These are phyloP conservation scores for Plasmodium gallinaceum DNA, from an alignment of 169 alveolate genomes.

Conservation along the genomic window DNA sequence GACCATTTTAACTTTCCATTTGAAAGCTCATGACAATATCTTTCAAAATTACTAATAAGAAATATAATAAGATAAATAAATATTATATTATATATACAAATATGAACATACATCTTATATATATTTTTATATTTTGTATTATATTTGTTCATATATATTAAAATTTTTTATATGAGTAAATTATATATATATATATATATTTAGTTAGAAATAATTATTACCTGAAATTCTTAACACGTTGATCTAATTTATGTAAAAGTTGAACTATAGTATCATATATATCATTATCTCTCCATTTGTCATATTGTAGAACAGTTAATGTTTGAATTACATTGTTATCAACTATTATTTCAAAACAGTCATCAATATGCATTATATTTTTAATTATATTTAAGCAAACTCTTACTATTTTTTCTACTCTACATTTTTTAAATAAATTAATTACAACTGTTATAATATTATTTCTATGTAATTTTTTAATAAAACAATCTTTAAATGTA, in stretches of 20 bases:
- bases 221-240: slow-evolving; percentile 83
- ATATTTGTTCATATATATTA: not conserved
- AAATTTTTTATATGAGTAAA: not conserved
- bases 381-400: slow-evolving; percentile 80
- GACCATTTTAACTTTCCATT: slow-evolving; percentile 89
- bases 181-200: not conserved
- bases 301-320: slow-evolving; percentile 87
- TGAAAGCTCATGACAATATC: slow-evolving; percentile 87
- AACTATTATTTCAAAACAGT: slow-evolving; percentile 84
- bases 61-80: slow-evolving; percentile 2
- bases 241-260: slow-evolving; percentile 84
- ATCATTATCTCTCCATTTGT: slow-evolving; percentile 90
- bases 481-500: slow-evolving; percentile 79
- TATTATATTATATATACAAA: not conserved
- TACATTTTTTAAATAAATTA: slow-evolving; percentile 80
- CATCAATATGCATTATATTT: slow-evolving; percentile 79
- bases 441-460: slow-evolving; percentile 78
- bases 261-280: slow-evolving; percentile 87
- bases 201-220: not conserved
- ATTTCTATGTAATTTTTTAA: slow-evolving; percentile 78
- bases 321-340: slow-evolving; percentile 87
- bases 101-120: not conserved
- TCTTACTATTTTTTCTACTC: slow-evolving; percentile 82
- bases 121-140: not conserved
- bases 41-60: slow-evolving; percentile 82